Conservation (phyloP, 352 stramenopile species). For the Globisporangium takayamanum region DNA sequence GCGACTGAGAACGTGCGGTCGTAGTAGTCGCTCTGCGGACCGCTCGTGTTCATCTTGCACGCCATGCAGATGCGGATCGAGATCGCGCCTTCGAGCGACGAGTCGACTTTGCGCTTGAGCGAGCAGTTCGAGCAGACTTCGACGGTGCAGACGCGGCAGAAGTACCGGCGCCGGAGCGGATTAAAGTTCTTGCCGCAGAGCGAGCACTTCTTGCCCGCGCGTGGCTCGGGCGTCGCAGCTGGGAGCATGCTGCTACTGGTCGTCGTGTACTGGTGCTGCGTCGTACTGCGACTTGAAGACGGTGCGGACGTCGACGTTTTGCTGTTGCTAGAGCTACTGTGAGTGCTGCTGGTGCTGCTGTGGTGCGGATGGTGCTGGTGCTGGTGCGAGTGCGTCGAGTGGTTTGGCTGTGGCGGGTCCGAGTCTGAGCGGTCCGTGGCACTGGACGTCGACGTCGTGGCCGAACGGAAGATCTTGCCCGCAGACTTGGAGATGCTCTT, state of each 20-base stretch:
- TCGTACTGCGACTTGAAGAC: constrained; percentile 1
- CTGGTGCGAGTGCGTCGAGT: constrained; percentile 7
- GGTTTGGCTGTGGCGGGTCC: background rate
- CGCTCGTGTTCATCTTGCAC: constrained; percentile 63
- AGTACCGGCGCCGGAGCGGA: constrained; percentile 62
- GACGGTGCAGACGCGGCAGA: constrained; percentile 54
- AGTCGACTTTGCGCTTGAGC: constrained; percentile 38
- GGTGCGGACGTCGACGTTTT: background rate
- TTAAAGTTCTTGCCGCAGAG: constrained; percentile 83
- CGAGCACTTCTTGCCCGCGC: constrained; percentile 47
- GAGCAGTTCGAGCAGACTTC: constrained; percentile 72
- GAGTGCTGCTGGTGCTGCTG: constrained; percentile 19
- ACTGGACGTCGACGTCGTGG: background rate
- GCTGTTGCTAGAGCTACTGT: constrained; percentile 5
- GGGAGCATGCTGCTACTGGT: background rate
- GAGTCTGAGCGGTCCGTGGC: background rate
- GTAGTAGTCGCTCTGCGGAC: constrained; percentile 45
- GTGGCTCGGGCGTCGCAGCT: constrained; percentile 3
- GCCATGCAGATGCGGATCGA: constrained; percentile 63
- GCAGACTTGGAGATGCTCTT: constrained; percentile 12
- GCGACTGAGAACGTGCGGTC: constrained; percentile 43
- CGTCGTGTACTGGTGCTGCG: constrained; percentile 1
- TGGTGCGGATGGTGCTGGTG: constrained; percentile 11
- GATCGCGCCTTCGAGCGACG: constrained; percentile 23
- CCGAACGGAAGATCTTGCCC: constrained; percentile 12